Base-by-base conservation (phyloP, 106 monocot genomes). In the Allium cepa region DNA sequence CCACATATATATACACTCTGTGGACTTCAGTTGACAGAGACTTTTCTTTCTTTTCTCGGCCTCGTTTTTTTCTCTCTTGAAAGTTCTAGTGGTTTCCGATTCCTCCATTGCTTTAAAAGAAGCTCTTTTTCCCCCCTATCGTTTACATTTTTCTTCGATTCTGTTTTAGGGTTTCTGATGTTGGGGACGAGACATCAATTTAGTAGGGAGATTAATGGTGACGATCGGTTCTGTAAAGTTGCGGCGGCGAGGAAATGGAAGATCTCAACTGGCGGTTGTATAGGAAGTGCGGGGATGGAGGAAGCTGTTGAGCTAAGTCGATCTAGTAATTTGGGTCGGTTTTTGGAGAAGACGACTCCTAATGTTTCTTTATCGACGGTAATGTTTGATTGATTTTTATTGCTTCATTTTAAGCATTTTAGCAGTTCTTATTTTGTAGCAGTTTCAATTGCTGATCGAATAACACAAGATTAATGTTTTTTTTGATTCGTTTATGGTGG, bases 321-420 rank as follows among this genome's bases (percentile, higher is more conserved):
- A 13, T 61, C 69, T 4, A 52, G 88, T 60, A 93, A 88, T 69
- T 72, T 93, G 16, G 81, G 86, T 45, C 75, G 85, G 71, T 93
- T 93, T 75, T 62, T 93, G 81, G 68, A 77, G 27, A 74, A 79
- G 28, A 86, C 83, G 28, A 81, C 73, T 8, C 93, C 93, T 36
- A 36, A 36, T 2, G 36, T 36, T 36, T 36, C 36, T 36, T 36
- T 36, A 36, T 36, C 36, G 36, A 36, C 36, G 36, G 36, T 36
- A 36, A 36, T 36, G 36, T 36, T 36, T 36, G 36, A 36, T 5
- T 4, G 36, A 36, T 36, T 36, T 36, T 36, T 36, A 5, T 36
- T 36, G 36, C 36, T 36, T 5, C 36, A 36, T 36, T 36, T 36
- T 36, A 36, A 36, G 36, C 36, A 36, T 36, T 36, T 36, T 36